Base-by-base conservation (phyloP, 805 yeast species). In the Saccharomycopsis schoenii region DNA sequence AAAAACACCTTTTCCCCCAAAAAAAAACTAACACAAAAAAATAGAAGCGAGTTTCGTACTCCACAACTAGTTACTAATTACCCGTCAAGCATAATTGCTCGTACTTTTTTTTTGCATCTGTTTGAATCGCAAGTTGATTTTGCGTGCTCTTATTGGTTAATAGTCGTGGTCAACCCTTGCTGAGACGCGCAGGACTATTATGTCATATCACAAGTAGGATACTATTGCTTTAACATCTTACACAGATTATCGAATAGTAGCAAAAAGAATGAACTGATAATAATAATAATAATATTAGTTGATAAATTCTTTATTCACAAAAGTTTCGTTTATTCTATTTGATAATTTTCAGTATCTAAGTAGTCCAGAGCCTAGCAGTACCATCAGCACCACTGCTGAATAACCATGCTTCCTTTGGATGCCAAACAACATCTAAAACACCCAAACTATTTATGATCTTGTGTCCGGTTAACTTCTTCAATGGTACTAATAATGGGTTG, bases 381-480 rank as follows among this genome's bases (percentile, higher is more conserved):
- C 96, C 90, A 74, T 94, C 99, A 24, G 98, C 98, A 68, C 98
- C 99, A 11, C 97, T 89, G 71, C 94, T 86, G 73, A 94, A 91
- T 70, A 94, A 79, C 99, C 99, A 94, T 0, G 99, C 97, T 75
- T 94, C 98, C 68, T 86, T 84, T 66, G 98, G 98, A 79, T 94
- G 99, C 99, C 99, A 94, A 57, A 83, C 82, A 57, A 88, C 82
- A 70, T 85, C 87, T 70, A 94, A 78, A 15, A 94, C 96, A 70
- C 99, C 99, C 61, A 94, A 76, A 69, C 88, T 86, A 67, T 83
- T 82, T 21, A 83, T 76, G 56, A 90, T 80, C 71, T 86, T 85
- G 74, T 94, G 99, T 11, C 98, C 99, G 54, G 86, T 83, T 70
- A 94, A 79, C 71, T 92, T 91, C 83, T 94, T 94, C 74, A 94